Conservation (phyloP, 345 rosid species). For the Xanthoceras sorbifolium region DNA sequence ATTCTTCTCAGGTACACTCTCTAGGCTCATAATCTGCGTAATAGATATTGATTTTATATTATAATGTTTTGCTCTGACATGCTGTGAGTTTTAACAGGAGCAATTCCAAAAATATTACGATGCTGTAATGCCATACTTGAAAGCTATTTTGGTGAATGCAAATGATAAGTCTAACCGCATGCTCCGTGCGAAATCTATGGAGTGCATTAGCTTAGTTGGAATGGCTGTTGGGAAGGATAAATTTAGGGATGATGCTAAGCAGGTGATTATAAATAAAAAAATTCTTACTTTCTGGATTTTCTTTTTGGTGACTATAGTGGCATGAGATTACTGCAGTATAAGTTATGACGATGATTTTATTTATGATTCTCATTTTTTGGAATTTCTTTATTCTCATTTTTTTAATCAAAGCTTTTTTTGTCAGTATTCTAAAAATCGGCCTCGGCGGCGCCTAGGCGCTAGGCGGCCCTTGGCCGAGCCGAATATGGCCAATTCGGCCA, state of each 20-base stretch:
- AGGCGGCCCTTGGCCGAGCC: too few relatives aligned
- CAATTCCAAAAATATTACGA: slow-evolving; percentile 64
- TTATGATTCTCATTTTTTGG: neutral
- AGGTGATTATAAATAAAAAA: slow-evolving; percentile 37
- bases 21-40: neutral
- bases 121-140: slow-evolving; percentile 61
- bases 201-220: slow-evolving; percentile 75
- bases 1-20: slow-evolving; percentile 62
- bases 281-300: neutral
- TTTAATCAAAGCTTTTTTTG: neutral
- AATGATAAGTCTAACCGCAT: slow-evolving; percentile 64
- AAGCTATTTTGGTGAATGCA: slow-evolving; percentile 58
- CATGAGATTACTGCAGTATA: neutral
- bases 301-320: neutral
- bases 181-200: slow-evolving; percentile 83
- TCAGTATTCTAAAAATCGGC: too few relatives aligned
- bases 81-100: slow-evolving; percentile 38
- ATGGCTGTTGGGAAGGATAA: slow-evolving; percentile 84
- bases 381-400: neutral
- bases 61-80: slow-evolving; percentile 10
- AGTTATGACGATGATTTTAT: neutral
- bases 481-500: too few relatives aligned
- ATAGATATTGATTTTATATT: neutral
- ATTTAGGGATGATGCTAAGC: slow-evolving; percentile 69
- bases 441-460: too few relatives aligned